Conservation (phyloP, 106 monocot species). For the Acorus calamus region DNA sequence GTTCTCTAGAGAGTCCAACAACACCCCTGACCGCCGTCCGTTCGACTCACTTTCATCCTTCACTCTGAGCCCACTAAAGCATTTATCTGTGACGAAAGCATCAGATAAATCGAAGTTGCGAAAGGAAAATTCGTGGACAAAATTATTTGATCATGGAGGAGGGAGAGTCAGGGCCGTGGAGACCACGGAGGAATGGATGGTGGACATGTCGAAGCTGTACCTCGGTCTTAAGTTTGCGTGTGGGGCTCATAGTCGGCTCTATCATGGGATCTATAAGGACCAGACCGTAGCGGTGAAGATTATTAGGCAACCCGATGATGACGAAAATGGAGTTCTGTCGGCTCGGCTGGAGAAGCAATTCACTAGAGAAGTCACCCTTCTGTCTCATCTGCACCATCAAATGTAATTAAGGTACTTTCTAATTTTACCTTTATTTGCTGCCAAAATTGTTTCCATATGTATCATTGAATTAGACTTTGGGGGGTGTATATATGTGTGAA, state of each 20-base stretch:
- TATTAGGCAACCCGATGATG: constrained; percentile 59
- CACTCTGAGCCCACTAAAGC: constrained; percentile 1
- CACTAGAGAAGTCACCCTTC: constrained; percentile 51
- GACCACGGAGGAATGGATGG: constrained; percentile 43
- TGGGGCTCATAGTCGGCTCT: constrained; percentile 81
- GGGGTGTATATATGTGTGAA: too few relatives aligned
- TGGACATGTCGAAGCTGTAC: constrained; percentile 61
- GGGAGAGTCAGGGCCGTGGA: constrained; percentile 48
- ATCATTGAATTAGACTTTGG: too few relatives aligned
- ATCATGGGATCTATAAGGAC: constrained; percentile 67
- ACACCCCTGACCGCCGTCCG: not conserved
- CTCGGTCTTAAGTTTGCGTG: constrained; percentile 66
- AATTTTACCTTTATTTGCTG: too few relatives aligned
- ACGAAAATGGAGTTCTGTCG: constrained; percentile 36
- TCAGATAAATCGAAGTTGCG: constrained; percentile 12
- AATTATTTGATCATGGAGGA: constrained; percentile 46
- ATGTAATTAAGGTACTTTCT: constrained; percentile 72
- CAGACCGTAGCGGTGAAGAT: constrained; percentile 78
- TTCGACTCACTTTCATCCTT: not conserved
- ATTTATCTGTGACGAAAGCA: constrained; percentile 3
- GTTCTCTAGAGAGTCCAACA: constrained; percentile 10
- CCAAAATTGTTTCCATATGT: too few relatives aligned
- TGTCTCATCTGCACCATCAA: constrained; percentile 63
- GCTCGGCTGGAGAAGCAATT: constrained; percentile 73
- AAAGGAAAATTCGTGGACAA: constrained; percentile 35